phyloP scores from a whole-genome alignment of 345 rosid genomes.

The Eucalyptus lansdowneana region DNA sequence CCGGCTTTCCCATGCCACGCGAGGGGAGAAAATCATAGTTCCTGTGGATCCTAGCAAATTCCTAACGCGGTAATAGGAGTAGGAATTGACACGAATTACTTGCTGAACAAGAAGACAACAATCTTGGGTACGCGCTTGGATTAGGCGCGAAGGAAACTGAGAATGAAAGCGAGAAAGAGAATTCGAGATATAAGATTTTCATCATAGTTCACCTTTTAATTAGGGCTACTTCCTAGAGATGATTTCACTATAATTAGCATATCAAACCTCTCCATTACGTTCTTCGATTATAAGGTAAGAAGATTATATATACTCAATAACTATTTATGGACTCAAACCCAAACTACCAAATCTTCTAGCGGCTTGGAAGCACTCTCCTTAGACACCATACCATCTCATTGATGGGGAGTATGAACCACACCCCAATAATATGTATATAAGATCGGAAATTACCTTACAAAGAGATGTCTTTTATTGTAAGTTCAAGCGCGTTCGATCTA shows the following conservation, averaged over 20 bases:
- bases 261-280: too few species aligned
- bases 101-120: background rate
- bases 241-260: too few species aligned
- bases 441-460: background rate
- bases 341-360: background rate
- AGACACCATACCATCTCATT: too few species aligned
- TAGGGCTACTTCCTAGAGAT: too few species aligned
- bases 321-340: background rate
- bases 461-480: background rate
- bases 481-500: background rate
- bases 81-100: background rate
- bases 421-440: background rate
- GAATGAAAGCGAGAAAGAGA: background rate
- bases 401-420: rapidly evolving
- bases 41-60: background rate
- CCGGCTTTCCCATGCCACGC: background rate
- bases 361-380: background rate
- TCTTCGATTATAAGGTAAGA: background rate
- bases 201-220: rapidly evolving
- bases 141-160: too few species aligned
- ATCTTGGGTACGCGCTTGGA: background rate
- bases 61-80: background rate
- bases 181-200: background rate
- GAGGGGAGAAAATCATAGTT: background rate
- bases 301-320: too few species aligned